These are phyloP conservation scores for Plasmodium berghei DNA, from an alignment of 169 alveolate genomes.

Conservation along the genomic window DNA sequence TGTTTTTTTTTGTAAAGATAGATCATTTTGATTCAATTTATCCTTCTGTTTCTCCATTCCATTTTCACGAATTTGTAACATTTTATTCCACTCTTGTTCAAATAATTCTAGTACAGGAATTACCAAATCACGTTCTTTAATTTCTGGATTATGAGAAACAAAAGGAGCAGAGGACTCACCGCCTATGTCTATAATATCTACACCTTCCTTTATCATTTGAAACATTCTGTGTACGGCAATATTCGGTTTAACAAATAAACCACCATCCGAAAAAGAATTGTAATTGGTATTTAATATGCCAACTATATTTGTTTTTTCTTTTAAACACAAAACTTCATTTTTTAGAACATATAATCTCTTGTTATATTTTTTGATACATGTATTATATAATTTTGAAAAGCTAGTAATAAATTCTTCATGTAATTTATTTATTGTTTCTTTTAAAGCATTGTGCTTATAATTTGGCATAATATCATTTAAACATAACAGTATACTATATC, in stretches of 20 bases:
- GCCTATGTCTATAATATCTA: slow-evolving; percentile 55
- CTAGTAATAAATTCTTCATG: slow-evolving; percentile 4
- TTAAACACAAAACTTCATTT: slow-evolving; percentile 32
- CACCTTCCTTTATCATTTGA: slow-evolving; percentile 70
- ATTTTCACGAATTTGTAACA: not conserved
- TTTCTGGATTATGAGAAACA: slow-evolving; percentile 45
- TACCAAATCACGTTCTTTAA: slow-evolving; percentile 65
- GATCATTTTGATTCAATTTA: not conserved
- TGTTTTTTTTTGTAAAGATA: not conserved
- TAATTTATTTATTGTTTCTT: slow-evolving; percentile 12
- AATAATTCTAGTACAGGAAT: slow-evolving; percentile 48
- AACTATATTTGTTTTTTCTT: slow-evolving; percentile 58
- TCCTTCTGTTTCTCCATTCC: not conserved
- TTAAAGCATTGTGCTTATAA: slow-evolving; percentile 25
- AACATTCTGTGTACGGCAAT: slow-evolving; percentile 55
- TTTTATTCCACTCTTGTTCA: slow-evolving; percentile 34
- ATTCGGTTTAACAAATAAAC: slow-evolving; percentile 43
- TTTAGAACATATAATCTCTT: slow-evolving; percentile 43
- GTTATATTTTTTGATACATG: slow-evolving; percentile 26
- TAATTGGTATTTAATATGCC: slow-evolving; percentile 64
- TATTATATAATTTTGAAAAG: slow-evolving; percentile 12
- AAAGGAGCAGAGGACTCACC: slow-evolving; percentile 71
- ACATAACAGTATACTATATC: slow-evolving; percentile 61
- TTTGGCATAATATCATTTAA: slow-evolving; percentile 59
- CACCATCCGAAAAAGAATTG: slow-evolving; percentile 74